phyloP scores from a whole-genome alignment of 225 moss, liverwort and hornwort genomes.

The Straminergon stramineum region DNA sequence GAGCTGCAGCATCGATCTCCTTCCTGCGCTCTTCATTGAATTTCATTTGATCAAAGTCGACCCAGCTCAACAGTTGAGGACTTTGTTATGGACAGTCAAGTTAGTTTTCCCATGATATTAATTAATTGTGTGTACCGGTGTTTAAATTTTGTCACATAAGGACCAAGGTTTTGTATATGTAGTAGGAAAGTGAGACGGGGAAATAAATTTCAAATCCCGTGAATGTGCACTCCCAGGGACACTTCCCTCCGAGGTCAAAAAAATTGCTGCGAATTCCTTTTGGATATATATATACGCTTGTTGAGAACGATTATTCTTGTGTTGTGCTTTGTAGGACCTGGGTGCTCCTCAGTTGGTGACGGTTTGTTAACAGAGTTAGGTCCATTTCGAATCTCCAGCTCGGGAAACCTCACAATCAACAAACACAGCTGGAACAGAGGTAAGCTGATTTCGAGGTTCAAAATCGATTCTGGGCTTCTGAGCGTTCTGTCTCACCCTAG shows the following conservation, averaged over 20 bases:
- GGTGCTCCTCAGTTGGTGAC: slow-evolving; percentile 47
- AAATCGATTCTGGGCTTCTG: not conserved
- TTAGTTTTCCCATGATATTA: not conserved
- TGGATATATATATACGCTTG: not conserved
- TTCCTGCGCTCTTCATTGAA: not conserved
- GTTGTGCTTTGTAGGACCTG: slow-evolving; percentile 18
- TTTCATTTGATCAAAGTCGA: not conserved
- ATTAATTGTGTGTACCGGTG: not conserved
- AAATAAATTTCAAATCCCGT: not conserved
- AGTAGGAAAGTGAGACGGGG: not conserved
- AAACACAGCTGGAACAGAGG: slow-evolving; percentile 49
- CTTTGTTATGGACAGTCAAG: not conserved
- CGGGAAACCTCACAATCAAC: slow-evolving; percentile 31
- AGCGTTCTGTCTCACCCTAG: not conserved
- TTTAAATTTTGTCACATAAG: not conserved
- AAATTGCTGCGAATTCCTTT: not conserved
- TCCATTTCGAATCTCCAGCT: slow-evolving; percentile 27
- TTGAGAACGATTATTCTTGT: not conserved
- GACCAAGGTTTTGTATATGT: not conserved
- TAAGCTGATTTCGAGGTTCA: not conserved
- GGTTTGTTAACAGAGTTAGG: slow-evolving; percentile 41
- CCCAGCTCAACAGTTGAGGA: not conserved
- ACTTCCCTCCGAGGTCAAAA: not conserved
- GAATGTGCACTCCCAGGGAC: not conserved
- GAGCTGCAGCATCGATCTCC: not conserved